phyloP scores from a whole-genome alignment of 305 asterid genomes.

The Fraxinus ornus region DNA sequence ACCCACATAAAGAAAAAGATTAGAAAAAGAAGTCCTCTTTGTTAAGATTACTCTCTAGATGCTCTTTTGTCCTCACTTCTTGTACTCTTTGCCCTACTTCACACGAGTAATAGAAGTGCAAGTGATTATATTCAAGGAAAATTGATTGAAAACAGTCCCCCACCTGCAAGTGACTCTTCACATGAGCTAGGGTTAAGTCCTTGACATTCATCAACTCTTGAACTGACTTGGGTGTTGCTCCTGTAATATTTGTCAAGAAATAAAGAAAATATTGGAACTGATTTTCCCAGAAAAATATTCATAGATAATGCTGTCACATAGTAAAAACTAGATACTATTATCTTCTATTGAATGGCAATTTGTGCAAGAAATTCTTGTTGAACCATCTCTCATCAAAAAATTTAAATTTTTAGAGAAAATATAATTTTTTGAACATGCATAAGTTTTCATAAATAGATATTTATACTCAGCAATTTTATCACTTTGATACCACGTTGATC shows the following conservation, averaged over 20 bases:
- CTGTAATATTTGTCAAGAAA: conserved; percentile 18
- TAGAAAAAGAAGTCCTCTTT: conserved; percentile 24
- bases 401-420: neutral
- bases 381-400: neutral
- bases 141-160: conserved; percentile 2
- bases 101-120: conserved; percentile 13
- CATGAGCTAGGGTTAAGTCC: conserved; percentile 59
- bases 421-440: neutral
- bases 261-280: neutral
- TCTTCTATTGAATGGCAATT: neutral
- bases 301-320: neutral
- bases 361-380: neutral
- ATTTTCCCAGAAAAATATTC: neutral
- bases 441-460: neutral
- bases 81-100: conserved; percentile 20
- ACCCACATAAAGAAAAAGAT: conserved; percentile 23
- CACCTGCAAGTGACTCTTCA: conserved; percentile 61
- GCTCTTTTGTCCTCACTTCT: conserved; percentile 37
- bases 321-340: neutral
- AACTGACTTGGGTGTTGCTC: conserved; percentile 60
- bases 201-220: conserved; percentile 58
- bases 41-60: conserved; percentile 32
- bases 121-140: conserved; percentile 12
- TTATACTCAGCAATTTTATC: neutral
- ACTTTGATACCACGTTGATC: neutral